Conservation (phyloP, 1,284 basidiomycete species). For the Phaffia rhodozyma region DNA sequence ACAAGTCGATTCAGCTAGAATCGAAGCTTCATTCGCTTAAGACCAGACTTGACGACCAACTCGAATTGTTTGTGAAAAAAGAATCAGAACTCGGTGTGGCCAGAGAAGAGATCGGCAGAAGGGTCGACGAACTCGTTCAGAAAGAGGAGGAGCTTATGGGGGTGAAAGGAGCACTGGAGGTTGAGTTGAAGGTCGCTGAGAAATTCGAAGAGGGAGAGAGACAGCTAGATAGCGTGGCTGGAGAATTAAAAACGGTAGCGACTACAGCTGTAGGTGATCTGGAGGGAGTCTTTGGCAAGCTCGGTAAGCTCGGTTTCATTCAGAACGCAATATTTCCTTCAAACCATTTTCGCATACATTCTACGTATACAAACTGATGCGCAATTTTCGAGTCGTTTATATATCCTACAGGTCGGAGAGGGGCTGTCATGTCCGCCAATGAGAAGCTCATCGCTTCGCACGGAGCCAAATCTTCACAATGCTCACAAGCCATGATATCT, state of each 20-base stretch:
- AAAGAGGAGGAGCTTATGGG: conserved; percentile 47
- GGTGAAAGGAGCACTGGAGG: conserved; percentile 51
- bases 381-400: neutral
- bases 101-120: conserved; percentile 46
- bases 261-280: conserved; percentile 61
- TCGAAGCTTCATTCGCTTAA: conserved; percentile 64
- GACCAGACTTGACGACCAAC: conserved; percentile 82
- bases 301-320: conserved; percentile 45
- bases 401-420: conserved; percentile 54
- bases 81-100: conserved; percentile 57
- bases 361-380: neutral
- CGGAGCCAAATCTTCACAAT: conserved; percentile 38
- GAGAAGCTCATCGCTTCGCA: conserved; percentile 51
- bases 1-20: conserved; percentile 69
- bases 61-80: conserved; percentile 56
- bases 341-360: too few relatives aligned
- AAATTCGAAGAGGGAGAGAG: conserved; percentile 66
- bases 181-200: conserved; percentile 61
- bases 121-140: conserved; percentile 45
- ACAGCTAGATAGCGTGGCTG: conserved; percentile 56
- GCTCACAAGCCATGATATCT: neutral
- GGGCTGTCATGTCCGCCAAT: conserved; percentile 54
- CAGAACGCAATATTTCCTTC: neutral
- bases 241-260: conserved; percentile 52
- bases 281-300: conserved; percentile 63